Evolutionary conservation across 2,329 filamentous ascomycete genomes (phyloP).

Genomic region (Aspergillus intermedius): DNA sequence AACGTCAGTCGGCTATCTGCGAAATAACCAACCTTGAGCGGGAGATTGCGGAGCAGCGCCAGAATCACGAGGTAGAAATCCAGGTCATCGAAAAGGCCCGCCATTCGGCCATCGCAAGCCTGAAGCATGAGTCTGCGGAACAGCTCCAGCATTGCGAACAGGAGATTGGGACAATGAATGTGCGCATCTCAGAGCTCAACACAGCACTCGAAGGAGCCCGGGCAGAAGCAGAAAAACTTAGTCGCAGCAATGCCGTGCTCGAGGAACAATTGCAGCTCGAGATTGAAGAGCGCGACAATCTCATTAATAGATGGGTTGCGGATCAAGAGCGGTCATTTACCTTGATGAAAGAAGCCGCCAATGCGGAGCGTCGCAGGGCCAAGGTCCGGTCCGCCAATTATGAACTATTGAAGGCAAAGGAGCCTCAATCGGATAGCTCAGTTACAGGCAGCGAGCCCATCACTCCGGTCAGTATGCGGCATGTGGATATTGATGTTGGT

Average conservation of each 20-base stretch:
- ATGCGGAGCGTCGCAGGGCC: slow-evolving; percentile 32
- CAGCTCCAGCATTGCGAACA: slow-evolving; percentile 24
- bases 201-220: slow-evolving; percentile 33
- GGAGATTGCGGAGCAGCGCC: slow-evolving; percentile 1
- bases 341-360: slow-evolving; percentile 32
- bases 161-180: slow-evolving; percentile 36
- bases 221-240: slow-evolving; percentile 31
- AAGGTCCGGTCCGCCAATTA: slow-evolving; percentile 37
- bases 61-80: slow-evolving; percentile 29
- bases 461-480: slow-evolving; percentile 38
- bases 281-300: slow-evolving; percentile 27
- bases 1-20: slow-evolving; percentile 16
- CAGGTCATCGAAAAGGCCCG: slow-evolving; percentile 29
- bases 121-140: slow-evolving; percentile 18
- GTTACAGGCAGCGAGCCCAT: slow-evolving; percentile 34
- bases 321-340: slow-evolving; percentile 29
- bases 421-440: slow-evolving; percentile 25
- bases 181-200: slow-evolving; percentile 34
- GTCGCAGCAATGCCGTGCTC: slow-evolving; percentile 28
- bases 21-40: slow-evolving; percentile 10
- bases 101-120: slow-evolving; percentile 13
- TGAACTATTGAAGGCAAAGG: slow-evolving; percentile 30
- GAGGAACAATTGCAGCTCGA: slow-evolving; percentile 34
- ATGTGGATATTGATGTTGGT: slow-evolving; percentile 37
- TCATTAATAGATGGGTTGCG: slow-evolving; percentile 28